phyloP scores from a whole-genome alignment of 2,329 filamentous ascomycete species.

The Pseudogymnoascus sp. region DNA sequence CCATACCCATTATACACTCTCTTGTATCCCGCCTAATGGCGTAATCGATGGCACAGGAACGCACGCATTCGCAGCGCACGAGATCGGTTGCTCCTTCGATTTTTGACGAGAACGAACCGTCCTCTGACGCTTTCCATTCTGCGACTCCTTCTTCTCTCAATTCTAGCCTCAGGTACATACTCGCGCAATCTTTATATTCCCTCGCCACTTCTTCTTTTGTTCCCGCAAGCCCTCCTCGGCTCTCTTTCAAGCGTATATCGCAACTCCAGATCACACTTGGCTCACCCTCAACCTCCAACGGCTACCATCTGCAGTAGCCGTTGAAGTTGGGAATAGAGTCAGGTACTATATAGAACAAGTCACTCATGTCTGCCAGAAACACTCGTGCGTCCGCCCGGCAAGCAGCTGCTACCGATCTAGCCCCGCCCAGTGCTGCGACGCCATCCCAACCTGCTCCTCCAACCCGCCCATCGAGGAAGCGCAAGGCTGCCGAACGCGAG shows the following conservation, averaged over 20 bases:
- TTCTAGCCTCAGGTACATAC: conserved; percentile 12
- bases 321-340: conserved; percentile 11
- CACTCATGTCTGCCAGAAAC: conserved; percentile 93
- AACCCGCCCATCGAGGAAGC: conserved; percentile 58
- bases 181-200: neutral
- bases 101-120: conserved; percentile 11
- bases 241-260: neutral
- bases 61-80: conserved; percentile 14
- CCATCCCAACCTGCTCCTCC: conserved; percentile 29
- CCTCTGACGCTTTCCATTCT: conserved; percentile 4
- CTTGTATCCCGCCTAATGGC: conserved; percentile 13
- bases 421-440: conserved; percentile 35
- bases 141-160: conserved; percentile 11
- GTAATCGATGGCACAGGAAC: conserved; percentile 17
- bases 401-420: conserved; percentile 52
- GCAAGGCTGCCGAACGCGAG: conserved; percentile 59
- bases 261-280: conserved; percentile 11
- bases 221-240: neutral
- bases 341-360: conserved; percentile 23
- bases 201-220: conserved; percentile 1
- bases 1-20: neutral
- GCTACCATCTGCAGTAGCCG: conserved; percentile 8
- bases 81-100: conserved; percentile 13
- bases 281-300: conserved; percentile 6
- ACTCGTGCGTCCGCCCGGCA: conserved; percentile 92